Evolutionary conservation across 805 yeast species (phyloP).

Genomic region (Ogataea degrootiae): DNA sequence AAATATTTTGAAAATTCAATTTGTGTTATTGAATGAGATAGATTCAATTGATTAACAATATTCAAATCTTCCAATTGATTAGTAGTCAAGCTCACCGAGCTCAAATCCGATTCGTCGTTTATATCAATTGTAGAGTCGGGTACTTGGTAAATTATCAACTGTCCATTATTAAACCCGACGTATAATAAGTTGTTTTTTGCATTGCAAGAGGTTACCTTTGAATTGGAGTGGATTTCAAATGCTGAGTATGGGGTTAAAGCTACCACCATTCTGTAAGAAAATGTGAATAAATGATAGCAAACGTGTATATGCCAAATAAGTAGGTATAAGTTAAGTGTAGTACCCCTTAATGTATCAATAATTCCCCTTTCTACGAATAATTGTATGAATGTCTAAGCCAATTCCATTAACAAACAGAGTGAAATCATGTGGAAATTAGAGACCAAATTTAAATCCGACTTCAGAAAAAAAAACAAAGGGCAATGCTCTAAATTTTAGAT

Average conservation of each 20-base stretch:
- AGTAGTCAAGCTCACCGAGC: not conserved
- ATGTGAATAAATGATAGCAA: not conserved
- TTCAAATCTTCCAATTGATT: constrained; percentile 14
- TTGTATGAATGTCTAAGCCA: no score
- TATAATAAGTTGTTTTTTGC: constrained; percentile 14
- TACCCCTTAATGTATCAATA: no score
- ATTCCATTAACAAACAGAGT: no score
- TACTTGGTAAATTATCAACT: constrained; percentile 17
- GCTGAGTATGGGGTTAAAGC: constrained; percentile 14
- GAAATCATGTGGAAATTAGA: not conserved
- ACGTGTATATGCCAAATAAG: no score
- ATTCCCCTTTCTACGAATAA: no score
- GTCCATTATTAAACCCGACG: constrained; percentile 19
- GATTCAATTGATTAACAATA: constrained; percentile 10
- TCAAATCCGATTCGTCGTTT: not conserved
- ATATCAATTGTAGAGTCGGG: constrained; percentile 3
- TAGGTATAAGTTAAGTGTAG: no score
- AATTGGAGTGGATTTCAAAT: constrained; percentile 7
- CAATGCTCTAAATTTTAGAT: no score
- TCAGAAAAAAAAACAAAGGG: no score
- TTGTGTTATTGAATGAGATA: constrained; percentile 24
- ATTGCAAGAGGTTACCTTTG: constrained; percentile 17
- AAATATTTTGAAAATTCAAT: constrained; percentile 30
- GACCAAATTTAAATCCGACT: not conserved
- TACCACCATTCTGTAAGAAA: constrained; percentile 9